Evolutionary conservation across 176 grass and related monocot species (phyloP), one percentile per base, ranked within the genome.

Genomic region (Cenchrus fungigraminus): DNA sequence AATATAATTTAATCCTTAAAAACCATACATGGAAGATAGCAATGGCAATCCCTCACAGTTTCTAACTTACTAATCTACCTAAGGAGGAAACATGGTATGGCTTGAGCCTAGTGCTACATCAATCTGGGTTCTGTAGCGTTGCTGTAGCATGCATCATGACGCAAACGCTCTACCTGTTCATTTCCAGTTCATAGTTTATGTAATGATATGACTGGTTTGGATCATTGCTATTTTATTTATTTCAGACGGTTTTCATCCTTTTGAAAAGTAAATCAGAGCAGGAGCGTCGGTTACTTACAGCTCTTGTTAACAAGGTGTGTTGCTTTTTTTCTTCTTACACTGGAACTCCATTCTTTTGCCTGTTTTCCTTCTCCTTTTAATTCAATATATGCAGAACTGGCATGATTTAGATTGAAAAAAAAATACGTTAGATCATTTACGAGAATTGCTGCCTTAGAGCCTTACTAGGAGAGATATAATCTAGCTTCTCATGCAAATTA

Each of bases 251-350:
- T 78, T 98, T 90, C 53, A 70, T 85, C 67, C 93, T 98, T 83
- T 82, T 98, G 67, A 92, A 94, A 81, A 93, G 86, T 87, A 98
- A 95, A 86, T 91, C 96, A 65, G 96, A 98, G 65, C 96, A 98
- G 78, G 96, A 98, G 82, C 91, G 96, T 11, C 94, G 83, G 84
- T 91, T 98, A 82, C 91, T 98, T 89, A 80, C 89, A 76, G 89
- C 89, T 90, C 79, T 98, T 94, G 96, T 98, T 81, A 98, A 98
- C 89, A 98, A 98, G 90, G 93, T 98, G 74, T 80, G 93, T 75
- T 71, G 11, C 47, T 16, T 11, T 85, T 84, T 51, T 88, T 53
- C 83, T 84, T 12, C 86, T 53, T 65, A 84, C 73, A 50, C 12
- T 22, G 53, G 12, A 77, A 51, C 37, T 77, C 53, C 29, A 28